These are phyloP conservation scores for Parathielavia hyrcaniae DNA, from an alignment of 495 filamentous ascomycete species.

Conservation along the genomic window DNA sequence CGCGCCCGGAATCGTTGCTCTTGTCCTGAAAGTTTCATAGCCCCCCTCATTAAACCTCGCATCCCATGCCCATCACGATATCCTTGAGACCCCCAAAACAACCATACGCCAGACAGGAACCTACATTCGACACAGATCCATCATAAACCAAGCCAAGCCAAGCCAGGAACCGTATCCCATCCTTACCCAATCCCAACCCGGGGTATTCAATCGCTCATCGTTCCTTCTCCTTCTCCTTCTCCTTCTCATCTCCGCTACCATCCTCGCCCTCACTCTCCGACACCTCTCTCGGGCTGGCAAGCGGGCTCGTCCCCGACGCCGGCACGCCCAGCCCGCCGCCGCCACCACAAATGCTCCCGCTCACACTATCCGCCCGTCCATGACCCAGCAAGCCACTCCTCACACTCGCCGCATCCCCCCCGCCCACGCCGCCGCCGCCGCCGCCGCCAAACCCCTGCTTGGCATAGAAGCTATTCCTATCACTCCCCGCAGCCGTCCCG, in stretches of 20 bases:
- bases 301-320: slow-evolving; percentile 48
- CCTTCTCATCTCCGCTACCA: slow-evolving; percentile 19
- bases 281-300: slow-evolving; percentile 50
- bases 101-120: neutral
- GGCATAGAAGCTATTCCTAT: slow-evolving; percentile 76
- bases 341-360: slow-evolving; percentile 60
- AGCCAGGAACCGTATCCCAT: neutral
- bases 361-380: slow-evolving; percentile 72
- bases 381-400: slow-evolving; percentile 73
- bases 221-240: slow-evolving; percentile 13
- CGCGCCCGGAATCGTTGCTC: slow-evolving; percentile 1
- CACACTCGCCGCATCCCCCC: slow-evolving; percentile 64
- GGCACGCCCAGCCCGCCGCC: slow-evolving; percentile 8
- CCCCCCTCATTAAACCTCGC: neutral
- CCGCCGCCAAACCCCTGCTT: slow-evolving; percentile 54
- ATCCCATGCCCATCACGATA: neutral
- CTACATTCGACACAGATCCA: neutral
- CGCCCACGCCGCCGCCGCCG: slow-evolving; percentile 4
- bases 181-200: neutral
- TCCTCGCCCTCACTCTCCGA: slow-evolving; percentile 25
- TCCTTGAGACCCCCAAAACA: neutral
- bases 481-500: slow-evolving; percentile 43
- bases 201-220: neutral
- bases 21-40: neutral
- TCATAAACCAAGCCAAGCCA: neutral